Evolutionary conservation across 2,329 filamentous ascomycete species (phyloP), one percentile per base, ranked within the genome.

Genomic region (Sporothrix curviconia): DNA sequence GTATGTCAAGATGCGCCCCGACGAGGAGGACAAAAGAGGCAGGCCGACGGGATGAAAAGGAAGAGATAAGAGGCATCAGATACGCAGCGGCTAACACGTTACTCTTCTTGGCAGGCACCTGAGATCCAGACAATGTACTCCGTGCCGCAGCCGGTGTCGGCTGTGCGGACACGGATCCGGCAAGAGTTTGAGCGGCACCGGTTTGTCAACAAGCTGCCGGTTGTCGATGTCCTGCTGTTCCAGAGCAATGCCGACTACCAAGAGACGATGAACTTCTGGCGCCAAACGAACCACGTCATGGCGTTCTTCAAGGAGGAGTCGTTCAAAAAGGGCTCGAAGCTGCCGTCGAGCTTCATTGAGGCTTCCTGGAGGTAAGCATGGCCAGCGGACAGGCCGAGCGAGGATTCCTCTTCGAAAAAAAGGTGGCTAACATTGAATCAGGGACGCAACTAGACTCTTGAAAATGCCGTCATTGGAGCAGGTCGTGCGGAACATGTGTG

Each of bases 231-330:
- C 56, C 78, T 99, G 59, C 74, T 99, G 44, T 88, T 90, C 75
- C 89, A 96, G 76, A 95, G 90, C 70, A 86, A 96, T 70, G 83
- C 88, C 65, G 94, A 99, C 73, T 97, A 87, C 71, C 94, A 99
- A 88, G 94, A 99, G 81, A 99, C 89, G 55, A 84, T 99, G 80
- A 99, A 99, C 78, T 99, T 89, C 81, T 99, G 94, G 94, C 96
- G 96, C 76, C 94, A 99, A 76, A 81, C 92, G 61, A 89, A 89
- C 63, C 94, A 99, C 72, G 82, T 99, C 66, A 90, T 99, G 82
- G 91, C 94, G 67, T 99, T 96, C 76, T 99, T 97, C 81, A 85
- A 92, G 70, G 81, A 85, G 66, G 92, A 97, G 73, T 82, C 80
- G 73, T 82, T 83, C 70, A 76, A 90, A 84, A 78, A 90, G 84